Evolutionary conservation across 352 stramenopile species (phyloP).

Genomic region (Phytophthora idaei): DNA sequence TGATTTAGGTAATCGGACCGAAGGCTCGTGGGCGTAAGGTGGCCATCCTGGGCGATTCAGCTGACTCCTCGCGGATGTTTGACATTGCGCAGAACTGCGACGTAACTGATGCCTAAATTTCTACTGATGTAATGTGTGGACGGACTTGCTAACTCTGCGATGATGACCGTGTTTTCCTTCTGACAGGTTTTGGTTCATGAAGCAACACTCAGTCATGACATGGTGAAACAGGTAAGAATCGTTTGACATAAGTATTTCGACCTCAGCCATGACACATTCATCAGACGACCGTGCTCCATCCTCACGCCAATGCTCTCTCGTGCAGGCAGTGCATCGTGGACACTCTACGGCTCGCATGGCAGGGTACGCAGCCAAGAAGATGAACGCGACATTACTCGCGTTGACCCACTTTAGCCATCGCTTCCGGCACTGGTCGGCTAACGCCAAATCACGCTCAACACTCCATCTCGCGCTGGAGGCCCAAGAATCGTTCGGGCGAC

Average conservation of each 20-base stretch:
- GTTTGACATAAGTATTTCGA: not conserved
- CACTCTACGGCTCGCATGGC: conserved; percentile 85
- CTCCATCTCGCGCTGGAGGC: conserved; percentile 77
- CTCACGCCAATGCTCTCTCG: not conserved
- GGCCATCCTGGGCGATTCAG: conserved; percentile 79
- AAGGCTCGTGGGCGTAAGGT: conserved; percentile 70
- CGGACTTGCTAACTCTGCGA: conserved; percentile 5
- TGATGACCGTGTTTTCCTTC: not conserved
- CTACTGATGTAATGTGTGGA: not conserved
- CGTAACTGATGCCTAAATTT: conserved; percentile 36
- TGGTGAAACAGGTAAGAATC: conserved; percentile 61
- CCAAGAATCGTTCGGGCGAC: conserved; percentile 63
- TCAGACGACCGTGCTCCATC: not conserved
- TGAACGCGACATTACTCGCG: conserved; percentile 79
- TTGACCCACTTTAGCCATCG: conserved; percentile 88
- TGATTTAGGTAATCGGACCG: conserved; percentile 61
- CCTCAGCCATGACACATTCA: not conserved
- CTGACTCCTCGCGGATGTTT: conserved; percentile 76
- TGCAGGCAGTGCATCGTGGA: conserved; percentile 69
- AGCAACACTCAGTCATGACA: conserved; percentile 78
- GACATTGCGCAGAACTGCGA: conserved; percentile 80
- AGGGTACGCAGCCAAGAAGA: conserved; percentile 70
- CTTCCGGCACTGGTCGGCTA: conserved; percentile 72
- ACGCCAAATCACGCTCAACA: conserved; percentile 49
- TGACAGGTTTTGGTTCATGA: conserved; percentile 88